A percentile compares a stretch with the other conserved stretches of the same genome.
phyloP scores from a whole-genome alignment of 1,284 basidiomycete species.

The Sutorius eximius region DNA sequence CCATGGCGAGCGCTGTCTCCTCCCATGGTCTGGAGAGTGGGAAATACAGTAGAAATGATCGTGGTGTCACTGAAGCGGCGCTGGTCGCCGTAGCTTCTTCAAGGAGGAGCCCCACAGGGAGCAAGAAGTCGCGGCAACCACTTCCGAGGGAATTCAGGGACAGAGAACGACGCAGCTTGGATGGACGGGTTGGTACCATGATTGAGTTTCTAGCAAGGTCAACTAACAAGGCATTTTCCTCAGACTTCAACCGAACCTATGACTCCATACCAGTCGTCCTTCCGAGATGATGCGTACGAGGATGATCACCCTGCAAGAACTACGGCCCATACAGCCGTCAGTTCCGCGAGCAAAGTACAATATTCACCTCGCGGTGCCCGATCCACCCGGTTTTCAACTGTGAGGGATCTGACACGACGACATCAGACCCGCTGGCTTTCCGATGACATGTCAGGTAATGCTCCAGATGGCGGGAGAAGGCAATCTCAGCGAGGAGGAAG shows the following conservation, averaged over 20 bases:
- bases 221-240: conserved; percentile 5
- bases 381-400: conserved; percentile 43
- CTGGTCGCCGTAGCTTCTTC: conserved; percentile 61
- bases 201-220: neutral
- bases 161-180: conserved; percentile 37
- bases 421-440: conserved; percentile 55
- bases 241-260: conserved; percentile 29
- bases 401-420: conserved; percentile 45
- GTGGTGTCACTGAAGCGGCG: conserved; percentile 53
- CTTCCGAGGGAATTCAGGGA: conserved; percentile 64
- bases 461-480: conserved; percentile 36
- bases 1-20: conserved; percentile 33
- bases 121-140: conserved; percentile 50
- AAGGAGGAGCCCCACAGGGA: conserved; percentile 44
- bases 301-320: conserved; percentile 19
- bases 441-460: conserved; percentile 38
- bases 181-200: conserved; percentile 44
- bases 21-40: conserved; percentile 28
- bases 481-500: conserved; percentile 62
- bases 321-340: conserved; percentile 21
- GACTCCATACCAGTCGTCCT: conserved; percentile 23
- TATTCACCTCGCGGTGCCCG: conserved; percentile 35
- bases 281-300: conserved; percentile 23
- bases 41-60: conserved; percentile 28
- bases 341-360: conserved; percentile 19